Percentiles rank a stretch among this genome's conserved stretches.
Evolutionary conservation across 2,329 filamentous ascomycete species (phyloP).

Genomic region (Colletotrichum sp.): DNA sequence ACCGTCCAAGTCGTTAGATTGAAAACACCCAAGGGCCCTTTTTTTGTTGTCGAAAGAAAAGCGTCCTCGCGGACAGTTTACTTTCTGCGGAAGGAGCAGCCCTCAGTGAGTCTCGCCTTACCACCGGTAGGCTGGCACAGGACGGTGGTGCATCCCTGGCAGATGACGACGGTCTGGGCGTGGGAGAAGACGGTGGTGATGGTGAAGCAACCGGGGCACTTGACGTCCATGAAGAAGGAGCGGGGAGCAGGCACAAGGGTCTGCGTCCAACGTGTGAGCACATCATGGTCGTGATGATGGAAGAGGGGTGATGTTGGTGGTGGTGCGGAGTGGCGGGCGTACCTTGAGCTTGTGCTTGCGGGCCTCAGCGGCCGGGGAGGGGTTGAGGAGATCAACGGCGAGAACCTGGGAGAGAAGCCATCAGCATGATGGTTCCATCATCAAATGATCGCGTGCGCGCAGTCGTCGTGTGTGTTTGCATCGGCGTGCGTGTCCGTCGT

Average conservation of each 20-base stretch:
- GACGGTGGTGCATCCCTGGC: constrained; percentile 98
- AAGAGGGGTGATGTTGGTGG: neutral
- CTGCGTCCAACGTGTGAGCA: constrained; percentile 48
- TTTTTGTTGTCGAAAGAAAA: constrained; percentile 40
- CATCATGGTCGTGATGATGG: neutral
- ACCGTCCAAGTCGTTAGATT: constrained; percentile 52
- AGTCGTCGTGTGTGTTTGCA: constrained; percentile 1
- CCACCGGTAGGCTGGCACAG: constrained; percentile 99
- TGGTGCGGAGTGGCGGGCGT: constrained; percentile 35
- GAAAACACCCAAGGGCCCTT: constrained; percentile 40
- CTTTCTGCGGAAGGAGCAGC: constrained; percentile 99
- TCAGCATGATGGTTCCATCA: constrained; percentile 24
- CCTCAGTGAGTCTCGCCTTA: constrained; percentile 98
- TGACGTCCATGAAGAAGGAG: constrained; percentile 99
- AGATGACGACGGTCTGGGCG: constrained; percentile 99
- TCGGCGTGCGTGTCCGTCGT: neutral
- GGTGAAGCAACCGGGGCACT: constrained; percentile 99
- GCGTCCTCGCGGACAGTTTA: constrained; percentile 66
- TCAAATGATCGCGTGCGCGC: constrained; percentile 9
- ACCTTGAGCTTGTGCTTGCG: constrained; percentile 99
- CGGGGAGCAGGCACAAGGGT: constrained; percentile 93
- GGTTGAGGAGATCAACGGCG: constrained; percentile 99
- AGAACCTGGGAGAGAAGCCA: constrained; percentile 76
- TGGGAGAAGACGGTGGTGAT: constrained; percentile 99
- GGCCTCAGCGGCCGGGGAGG: constrained; percentile 94